These are phyloP conservation scores for Actinomortierella wolfii DNA, from an alignment of 371 early-diverging fungal genomes.

Conservation along the genomic window DNA sequence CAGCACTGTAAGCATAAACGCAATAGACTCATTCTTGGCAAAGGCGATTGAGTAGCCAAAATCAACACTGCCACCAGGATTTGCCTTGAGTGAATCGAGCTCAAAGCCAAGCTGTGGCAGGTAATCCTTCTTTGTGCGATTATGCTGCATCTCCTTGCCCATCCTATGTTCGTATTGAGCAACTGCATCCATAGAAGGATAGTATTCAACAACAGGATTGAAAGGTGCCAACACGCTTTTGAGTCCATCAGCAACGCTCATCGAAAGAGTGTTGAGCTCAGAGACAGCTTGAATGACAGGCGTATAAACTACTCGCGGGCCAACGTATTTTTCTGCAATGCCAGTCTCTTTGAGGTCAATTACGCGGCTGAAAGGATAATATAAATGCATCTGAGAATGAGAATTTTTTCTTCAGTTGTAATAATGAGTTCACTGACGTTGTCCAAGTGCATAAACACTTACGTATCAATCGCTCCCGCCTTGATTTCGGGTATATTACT, in stretches of 20 bases:
- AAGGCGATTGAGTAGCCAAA: constrained; percentile 30
- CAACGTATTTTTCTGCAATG: constrained; percentile 7
- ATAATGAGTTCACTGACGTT: background rate
- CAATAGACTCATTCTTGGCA: constrained; percentile 28
- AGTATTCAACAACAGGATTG: constrained; percentile 35
- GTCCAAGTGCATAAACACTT: constrained; percentile 4
- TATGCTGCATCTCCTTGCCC: constrained; percentile 38
- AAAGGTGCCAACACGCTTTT: constrained; percentile 2
- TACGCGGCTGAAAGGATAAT: constrained; percentile 12
- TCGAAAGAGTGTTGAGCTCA: constrained; percentile 26
- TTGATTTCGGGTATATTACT: constrained; percentile 30
- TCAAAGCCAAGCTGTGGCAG: constrained; percentile 41
- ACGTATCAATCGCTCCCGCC: constrained; percentile 28
- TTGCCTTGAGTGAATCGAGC: constrained; percentile 20
- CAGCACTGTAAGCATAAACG: constrained; percentile 28
- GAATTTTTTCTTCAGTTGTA: too few relatives aligned
- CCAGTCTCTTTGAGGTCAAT: constrained; percentile 21
- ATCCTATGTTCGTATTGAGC: constrained; percentile 33
- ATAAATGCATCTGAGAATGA: background rate
- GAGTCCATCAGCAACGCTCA: constrained; percentile 16
- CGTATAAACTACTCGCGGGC: constrained; percentile 16
- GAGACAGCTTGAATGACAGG: constrained; percentile 28
- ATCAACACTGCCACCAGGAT: constrained; percentile 21
- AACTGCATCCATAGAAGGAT: constrained; percentile 33
- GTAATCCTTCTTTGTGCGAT: constrained; percentile 25